Evolutionary conservation across 2,329 filamentous ascomycete genomes (phyloP), one percentile per base, ranked within the genome.

Genomic region (Diaporthe sp.): DNA sequence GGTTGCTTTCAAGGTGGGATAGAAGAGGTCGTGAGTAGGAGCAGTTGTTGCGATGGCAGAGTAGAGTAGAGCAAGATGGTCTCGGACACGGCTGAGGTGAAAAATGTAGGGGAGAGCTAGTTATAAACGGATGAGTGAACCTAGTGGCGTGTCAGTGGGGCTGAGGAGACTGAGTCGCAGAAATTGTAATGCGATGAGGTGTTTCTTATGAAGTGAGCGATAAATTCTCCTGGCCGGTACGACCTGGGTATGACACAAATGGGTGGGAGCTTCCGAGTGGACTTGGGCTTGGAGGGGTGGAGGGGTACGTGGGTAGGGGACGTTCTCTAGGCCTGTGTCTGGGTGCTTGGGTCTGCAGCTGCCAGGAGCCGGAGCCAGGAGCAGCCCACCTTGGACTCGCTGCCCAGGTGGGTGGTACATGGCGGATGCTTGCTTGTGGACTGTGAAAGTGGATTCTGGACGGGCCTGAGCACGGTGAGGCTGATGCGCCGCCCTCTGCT

Each of bases 201-300:
- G 72, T 74, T 76, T 65, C 42, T 65, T 74, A 51, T 70, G 74
- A 72, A 72, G 73, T 46, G 67, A 76, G 75, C 75, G 75, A 76
- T 59, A 75, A 71, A 76, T 72, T 75, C 75, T 76, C 75, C 75
- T 74, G 67, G 49, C 34, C 65, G 34, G 65, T 69, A 55, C 34
- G 49, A 55, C 34, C 49, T 31, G 9, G 49, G 49, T 69, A 69
- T 55, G 65, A 69, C 65, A 69, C 65, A 68, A 19, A 68, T 68
- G 65, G 65, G 46, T 53, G 65, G 65, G 46, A 68, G 65, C 65
- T 68, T 53, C 65, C 65, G 65, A 46, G 53, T 58, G 46, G 59
- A 58, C 69, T 39, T 39, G 37, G 34, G 34, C 34, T 34, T 72
- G 70, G 70, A 72, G 70, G 57, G 70, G 70, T 62, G 39, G 42